Evolutionary conservation across 208 protist genomes (phyloP), one percentile per base, ranked within the genome.

Genomic region (Acanthamoeba royreba): DNA sequence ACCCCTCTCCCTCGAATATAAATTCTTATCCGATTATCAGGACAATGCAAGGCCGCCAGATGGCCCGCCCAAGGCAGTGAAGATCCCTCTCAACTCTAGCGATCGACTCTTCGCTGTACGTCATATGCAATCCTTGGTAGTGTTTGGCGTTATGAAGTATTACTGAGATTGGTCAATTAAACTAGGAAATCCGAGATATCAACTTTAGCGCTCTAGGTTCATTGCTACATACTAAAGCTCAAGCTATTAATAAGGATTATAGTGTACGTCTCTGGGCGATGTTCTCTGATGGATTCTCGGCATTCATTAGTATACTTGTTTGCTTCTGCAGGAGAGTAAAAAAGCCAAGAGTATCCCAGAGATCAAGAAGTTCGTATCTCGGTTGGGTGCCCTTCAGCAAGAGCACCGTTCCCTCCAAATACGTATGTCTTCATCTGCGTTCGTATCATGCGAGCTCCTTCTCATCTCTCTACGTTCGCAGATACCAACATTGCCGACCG

Each of bases 201-300:
- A 97, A 96, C 74, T 97, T 96, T 79, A 90, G 83, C 15, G 53
- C 43, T 0, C 19, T 96, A 0, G 53, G 83, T 47, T 77, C 91
- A 2, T n/a, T 96, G 2, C 61, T 97, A 1, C 89, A 96, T 43
- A 77, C 66, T 38, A 96, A 95, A 35, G 96, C 94, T 28, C 92
- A 95, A 33, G 58, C 88, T 63, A 94, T 97, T 35, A 58, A 95
- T 45, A 69, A 93, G 22, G 88, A 95, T 45, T 95, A 96, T 31
- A 87, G 77, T 4, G 77, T 87, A 61, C 42, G 40, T 17, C 22
- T 61, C 52, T 61, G 19, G 22, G 28, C 33, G 22, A n/a, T 25
- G 28, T n/a, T 25, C 11, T 38, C 13, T 28, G 13, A n/a, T 17
- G 11, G 22, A 31, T 9, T 9, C 72, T 43, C 72, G 17, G 19